Conservation (phyloP, 768 basidiomycete genomes). For the Termitomyces sp. region DNA sequence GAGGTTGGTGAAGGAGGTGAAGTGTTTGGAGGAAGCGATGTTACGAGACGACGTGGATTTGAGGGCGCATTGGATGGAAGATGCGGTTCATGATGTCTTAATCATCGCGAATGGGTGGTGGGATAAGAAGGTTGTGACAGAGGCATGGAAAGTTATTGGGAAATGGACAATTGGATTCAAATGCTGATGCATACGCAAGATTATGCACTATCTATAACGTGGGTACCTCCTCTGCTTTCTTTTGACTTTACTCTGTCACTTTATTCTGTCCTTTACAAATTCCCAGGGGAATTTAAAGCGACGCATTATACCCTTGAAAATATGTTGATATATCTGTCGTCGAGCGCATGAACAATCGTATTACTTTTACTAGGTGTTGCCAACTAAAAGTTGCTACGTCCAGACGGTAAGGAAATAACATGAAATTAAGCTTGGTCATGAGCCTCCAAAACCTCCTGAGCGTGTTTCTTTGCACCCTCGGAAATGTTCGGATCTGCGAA, state of each 20-base stretch:
- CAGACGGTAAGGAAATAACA: no score
- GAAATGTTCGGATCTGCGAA: constrained; percentile 18
- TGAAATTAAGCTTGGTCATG: not conserved
- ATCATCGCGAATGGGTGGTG: not conserved
- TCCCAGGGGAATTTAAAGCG: no score
- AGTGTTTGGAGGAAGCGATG: not conserved
- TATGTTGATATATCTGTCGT: no score
- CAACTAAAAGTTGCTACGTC: no score
- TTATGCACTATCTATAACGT: not conserved
- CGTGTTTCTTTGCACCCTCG: constrained; percentile 14
- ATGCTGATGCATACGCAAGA: not conserved
- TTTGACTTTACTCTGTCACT: no score
- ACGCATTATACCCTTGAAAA: no score
- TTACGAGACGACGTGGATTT: not conserved
- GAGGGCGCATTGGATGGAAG: not conserved
- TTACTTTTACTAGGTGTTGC: no score
- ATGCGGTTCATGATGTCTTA: not conserved
- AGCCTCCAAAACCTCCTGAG: not conserved
- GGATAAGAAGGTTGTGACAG: not conserved
- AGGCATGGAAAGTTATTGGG: not conserved
- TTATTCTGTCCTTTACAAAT: no score
- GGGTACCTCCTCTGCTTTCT: no score
- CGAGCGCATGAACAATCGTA: no score
- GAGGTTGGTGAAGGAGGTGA: not conserved
- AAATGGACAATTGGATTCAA: not conserved